Conservation (phyloP, 352 stramenopile species). For the Phytophthora europaea region DNA sequence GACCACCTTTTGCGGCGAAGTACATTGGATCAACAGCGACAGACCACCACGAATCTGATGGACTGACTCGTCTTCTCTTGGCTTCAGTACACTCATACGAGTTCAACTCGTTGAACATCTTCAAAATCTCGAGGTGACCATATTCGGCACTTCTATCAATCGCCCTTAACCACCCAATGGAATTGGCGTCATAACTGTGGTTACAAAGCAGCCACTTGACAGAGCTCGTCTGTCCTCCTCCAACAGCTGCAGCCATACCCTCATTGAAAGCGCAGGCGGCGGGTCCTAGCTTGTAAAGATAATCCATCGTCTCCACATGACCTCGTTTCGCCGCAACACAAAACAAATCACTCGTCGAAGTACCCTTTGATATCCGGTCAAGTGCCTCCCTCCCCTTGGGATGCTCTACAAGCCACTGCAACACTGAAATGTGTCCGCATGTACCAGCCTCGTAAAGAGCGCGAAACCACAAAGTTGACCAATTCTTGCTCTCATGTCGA, state of each 20-base stretch:
- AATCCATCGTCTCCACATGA: not conserved
- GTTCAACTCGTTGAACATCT: not conserved
- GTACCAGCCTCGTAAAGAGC: conserved; percentile 2
- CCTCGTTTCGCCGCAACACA: not conserved
- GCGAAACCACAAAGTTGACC: not conserved
- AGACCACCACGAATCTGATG: not conserved
- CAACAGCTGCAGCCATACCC: not conserved
- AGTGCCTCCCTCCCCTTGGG: not conserved
- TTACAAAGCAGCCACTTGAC: not conserved
- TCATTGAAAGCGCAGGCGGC: not conserved
- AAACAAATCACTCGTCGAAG: not conserved
- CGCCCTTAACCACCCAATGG: not conserved
- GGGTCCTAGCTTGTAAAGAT: not conserved
- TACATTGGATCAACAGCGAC: not conserved
- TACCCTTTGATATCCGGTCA: not conserved
- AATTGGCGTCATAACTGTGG: not conserved
- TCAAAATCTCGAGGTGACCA: not conserved
- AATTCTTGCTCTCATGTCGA: not conserved
- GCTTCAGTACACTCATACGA: not conserved
- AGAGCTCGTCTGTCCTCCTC: not conserved
- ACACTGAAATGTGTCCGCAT: not conserved
- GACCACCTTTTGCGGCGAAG: not conserved
- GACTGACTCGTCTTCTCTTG: not conserved
- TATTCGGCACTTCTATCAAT: not conserved
- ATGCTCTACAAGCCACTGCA: conserved; percentile 4